Evolutionary conservation across 345 rosid species (phyloP), one percentile per base, ranked within the genome.

Genomic region (Camelina laxa): DNA sequence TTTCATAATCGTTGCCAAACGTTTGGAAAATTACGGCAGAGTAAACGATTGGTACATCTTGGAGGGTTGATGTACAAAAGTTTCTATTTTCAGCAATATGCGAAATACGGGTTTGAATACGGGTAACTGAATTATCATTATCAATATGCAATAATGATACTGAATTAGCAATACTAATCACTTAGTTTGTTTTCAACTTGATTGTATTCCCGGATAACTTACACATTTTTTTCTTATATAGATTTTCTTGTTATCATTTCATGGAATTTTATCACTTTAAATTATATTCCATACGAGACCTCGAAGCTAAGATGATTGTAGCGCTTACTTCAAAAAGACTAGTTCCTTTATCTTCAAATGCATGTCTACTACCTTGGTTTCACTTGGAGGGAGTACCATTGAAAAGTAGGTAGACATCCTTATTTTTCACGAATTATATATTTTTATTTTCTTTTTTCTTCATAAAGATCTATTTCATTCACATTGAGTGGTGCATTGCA

Each of bases 1-100:
- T 16, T 22, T 68, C 63, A 24, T 39, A 21, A 60, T 61, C 35
- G n/a, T 7, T 7, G 42, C 72, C 72, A 24, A 67, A 67, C 13
- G 9, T n/a, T 54, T n/a, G 8, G 3, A 67, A 22, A 16, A 10
- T 6, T 54, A 39, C n/a, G 9, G 16, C 12, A 54, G 35, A 24
- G 15, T 54, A 54, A 24, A 24, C 42, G 42, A 38, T 38, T 38
- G 9, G 2, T 8, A 35, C 38, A 7, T 35, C 10, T 7, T 10
- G 4, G 42, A 8, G 13, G 42, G 3, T 38, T 38, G 42, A 38
- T 9, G 42, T 10, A 38, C 4, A 10, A 31, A 31, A 6, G 35
- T 38, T 10, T 38, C 11, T 38, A 9, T 38, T 10, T 9, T 38
- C 13, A 10, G 2, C 12, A 36, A 36, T 36, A 7, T 9, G 41